Evolutionary conservation across 768 basidiomycete genomes (phyloP), one percentile per base, ranked within the genome.

Genomic region (Amanita phalloides): DNA sequence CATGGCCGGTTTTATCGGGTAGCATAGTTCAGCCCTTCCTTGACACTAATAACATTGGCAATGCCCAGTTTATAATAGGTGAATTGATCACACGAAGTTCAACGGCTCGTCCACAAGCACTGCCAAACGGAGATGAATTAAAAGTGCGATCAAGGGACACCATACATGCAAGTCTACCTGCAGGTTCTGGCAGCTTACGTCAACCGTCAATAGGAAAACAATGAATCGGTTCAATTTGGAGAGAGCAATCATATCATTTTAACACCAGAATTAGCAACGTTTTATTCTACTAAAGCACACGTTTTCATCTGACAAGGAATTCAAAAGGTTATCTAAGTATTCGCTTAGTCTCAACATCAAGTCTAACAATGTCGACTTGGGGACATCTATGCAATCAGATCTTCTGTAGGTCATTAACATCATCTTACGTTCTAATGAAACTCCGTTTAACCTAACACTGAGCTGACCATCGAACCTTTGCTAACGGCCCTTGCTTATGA

Each of bases 191-290:
- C 61, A 66, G 52, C 66, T 79, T 13, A 54, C 52, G 21, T 79
- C 77, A 4, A 65, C 75, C 32, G 59, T 82, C 39, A 32, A 81
- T 81, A 54, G 78, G 25, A 67, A 73, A 60, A 75, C 77, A 2
- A 76, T 64, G 10, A 63, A 66, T 6, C 51, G 69, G 6, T 63
- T 80, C 45, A 69, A 68, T 47, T 60, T 61, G 9, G 56, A 59
- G 41, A 70, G 75, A 25, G 69, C 56, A 44, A 68, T 81, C 58
- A 77, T 80, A 32, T 30, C 30, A 30, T 45, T 79, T 79, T 55
- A 78, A 81, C 62, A 75, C 72, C 53, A 77, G 80, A 32, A 79
- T 77, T 21, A 76, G 75, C 58, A 81, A 79, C 60, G 61, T 79
- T 37, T 76, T 80, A 52, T 66, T 72, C 39, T 72, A 75, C 20